Conservation (phyloP, 2,329 filamentous ascomycete genomes). For the Albifimbria verrucaria region DNA sequence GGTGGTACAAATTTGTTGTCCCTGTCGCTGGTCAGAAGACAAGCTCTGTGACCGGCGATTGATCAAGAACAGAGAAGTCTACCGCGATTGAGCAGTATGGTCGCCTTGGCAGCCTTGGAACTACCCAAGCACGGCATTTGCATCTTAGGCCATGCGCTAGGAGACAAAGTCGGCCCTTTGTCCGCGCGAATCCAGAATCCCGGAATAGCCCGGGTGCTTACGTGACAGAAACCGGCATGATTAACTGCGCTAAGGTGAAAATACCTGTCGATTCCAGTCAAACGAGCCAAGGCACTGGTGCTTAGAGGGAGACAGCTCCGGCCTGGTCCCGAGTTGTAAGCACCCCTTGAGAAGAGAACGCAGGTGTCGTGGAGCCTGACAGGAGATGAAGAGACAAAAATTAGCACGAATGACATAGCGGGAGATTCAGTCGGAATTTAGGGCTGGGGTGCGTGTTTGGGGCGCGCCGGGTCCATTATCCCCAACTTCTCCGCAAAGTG, state of each 20-base stretch:
- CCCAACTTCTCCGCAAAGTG: constrained; percentile 8
- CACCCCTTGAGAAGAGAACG: constrained; percentile 1
- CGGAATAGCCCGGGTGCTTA: constrained; percentile 3
- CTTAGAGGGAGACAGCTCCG: background rate
- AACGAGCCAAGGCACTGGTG: constrained; percentile 1
- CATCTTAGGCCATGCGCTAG: constrained; percentile 1
- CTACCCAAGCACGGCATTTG: constrained; percentile 2
- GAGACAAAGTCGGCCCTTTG: constrained; percentile 1
- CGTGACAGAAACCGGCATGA: constrained; percentile 2
- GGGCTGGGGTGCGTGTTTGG: constrained; percentile 4
- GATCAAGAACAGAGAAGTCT: constrained; percentile 2
- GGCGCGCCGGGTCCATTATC: constrained; percentile 3
- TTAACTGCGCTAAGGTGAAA: constrained; percentile 4
- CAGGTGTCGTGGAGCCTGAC: background rate
- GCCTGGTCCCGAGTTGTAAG: constrained; percentile 1
- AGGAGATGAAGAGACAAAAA: constrained; percentile 2
- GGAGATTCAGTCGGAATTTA: constrained; percentile 3
- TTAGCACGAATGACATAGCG: constrained; percentile 2
- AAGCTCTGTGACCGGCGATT: background rate
- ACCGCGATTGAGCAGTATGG: constrained; percentile 3
- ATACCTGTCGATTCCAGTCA: constrained; percentile 2
- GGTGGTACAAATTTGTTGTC: constrained; percentile 2
- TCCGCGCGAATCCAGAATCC: constrained; percentile 1
- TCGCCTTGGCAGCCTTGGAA: constrained; percentile 3
- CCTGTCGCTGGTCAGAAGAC: constrained; percentile 1